Evolutionary conservation across 2,329 filamentous ascomycete species (phyloP), one percentile per base, ranked within the genome.

Genomic region (Calonectria crousiana): DNA sequence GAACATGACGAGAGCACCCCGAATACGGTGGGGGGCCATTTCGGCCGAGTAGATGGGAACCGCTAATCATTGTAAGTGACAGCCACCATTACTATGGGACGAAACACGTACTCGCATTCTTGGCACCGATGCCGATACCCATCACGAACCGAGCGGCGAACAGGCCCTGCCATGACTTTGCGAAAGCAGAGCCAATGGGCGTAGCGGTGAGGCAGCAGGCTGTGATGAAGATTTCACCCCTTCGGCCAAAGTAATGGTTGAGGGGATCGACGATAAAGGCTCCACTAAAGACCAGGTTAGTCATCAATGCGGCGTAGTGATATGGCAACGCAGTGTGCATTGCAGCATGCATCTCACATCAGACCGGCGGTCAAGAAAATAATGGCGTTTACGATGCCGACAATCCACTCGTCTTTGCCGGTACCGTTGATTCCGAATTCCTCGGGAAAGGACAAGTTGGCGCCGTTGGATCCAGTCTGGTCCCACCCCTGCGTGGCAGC

Each of bases 1-100:
- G 77, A 92, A 93, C 94, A 96, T 96, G 77, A 95, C 94, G 4
- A 96, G 87, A 14, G 92, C 93, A 76, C 93, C 93, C 76, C 93
- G 90, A 66, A 94, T 91, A 1, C 87, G 81, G 0, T 93, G 90
- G 0, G 93, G 93, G 0, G 92, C 89, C 74, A 91, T 93, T 81
- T 95, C 94, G 1, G 94, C 93, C 0, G 93, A 92, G 79, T 94
- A 95, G 53, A 95, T 92, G 0, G 94, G 94, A 0, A 93, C 91
- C 0, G 88, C 51, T 53, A 47, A 47, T 32, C 51, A 32, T 4
- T 53, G 28, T 30, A 30, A 53, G 28, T 16, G 9, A 53, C 16
- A 10, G 3, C 6, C 8, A n/a, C 6, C 23, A 26, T 32, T 53
- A n/a, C 26, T 4, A 3, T 2, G 28, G 30, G 16, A 6, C 10